A percentile compares a stretch with the other conserved stretches of the same genome.
These are phyloP conservation scores for Chamaecrista fasciculata DNA, from an alignment of 306 rosid species.

Conservation along the genomic window DNA sequence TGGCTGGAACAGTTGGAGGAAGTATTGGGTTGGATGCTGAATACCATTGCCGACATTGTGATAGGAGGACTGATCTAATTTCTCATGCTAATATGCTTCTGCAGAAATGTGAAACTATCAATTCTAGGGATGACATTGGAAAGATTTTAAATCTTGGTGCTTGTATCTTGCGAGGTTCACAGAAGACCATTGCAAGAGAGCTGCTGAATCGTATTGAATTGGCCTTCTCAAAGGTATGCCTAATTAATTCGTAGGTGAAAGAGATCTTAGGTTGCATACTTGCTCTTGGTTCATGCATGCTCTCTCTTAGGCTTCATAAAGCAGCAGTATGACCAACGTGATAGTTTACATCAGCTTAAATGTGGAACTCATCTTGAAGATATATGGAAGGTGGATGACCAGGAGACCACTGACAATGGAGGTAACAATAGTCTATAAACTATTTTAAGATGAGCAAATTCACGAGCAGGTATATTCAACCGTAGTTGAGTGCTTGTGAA, in stretches of 20 bases:
- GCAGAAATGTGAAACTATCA: conserved; percentile 28
- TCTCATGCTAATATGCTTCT: neutral
- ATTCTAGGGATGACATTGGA: conserved; percentile 41
- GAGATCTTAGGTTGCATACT: conserved; percentile 26
- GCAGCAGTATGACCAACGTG: conserved; percentile 35
- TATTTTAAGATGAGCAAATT: too few relatives aligned
- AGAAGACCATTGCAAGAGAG: conserved; percentile 49
- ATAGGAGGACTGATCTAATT: conserved; percentile 2
- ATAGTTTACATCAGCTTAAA: conserved; percentile 50
- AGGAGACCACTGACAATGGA: conserved; percentile 16
- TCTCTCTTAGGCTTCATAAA: conserved; percentile 24
- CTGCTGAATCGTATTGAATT: conserved; percentile 43
- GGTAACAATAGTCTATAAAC: conserved; percentile 34
- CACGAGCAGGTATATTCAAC: neutral
- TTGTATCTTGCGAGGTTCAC: conserved; percentile 59
- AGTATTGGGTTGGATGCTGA: conserved; percentile 7
- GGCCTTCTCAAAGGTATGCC: conserved; percentile 55
- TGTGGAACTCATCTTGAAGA: conserved; percentile 48
- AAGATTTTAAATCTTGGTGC: conserved; percentile 48
- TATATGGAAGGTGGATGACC: conserved; percentile 45
- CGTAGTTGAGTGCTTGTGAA: conserved; percentile 13
- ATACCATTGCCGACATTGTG: conserved; percentile 12
- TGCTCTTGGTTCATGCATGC: neutral
- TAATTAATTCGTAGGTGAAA: conserved; percentile 17
- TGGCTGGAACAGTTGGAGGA: conserved; percentile 14